Evolutionary conservation across 1,139 yeast species (phyloP).

Genomic region (Taphrina confusa): DNA sequence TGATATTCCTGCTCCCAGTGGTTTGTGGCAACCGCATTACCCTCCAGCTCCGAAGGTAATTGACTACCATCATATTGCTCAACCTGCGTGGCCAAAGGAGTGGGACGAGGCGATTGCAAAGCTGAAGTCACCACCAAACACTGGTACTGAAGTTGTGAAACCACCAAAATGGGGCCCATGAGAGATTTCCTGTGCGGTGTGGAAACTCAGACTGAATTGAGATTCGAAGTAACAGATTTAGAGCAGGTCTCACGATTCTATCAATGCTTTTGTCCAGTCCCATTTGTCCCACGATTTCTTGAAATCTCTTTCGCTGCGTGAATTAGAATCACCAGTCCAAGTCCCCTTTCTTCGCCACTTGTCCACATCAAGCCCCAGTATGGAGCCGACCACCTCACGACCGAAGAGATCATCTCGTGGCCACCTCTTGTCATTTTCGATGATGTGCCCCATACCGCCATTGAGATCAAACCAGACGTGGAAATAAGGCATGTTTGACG

Average conservation of each 20-base stretch:
- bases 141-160: not conserved
- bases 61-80: not conserved
- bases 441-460: slow-evolving; percentile 57
- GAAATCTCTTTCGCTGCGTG: slow-evolving; percentile 42
- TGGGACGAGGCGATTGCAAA: not conserved
- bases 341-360: slow-evolving; percentile 44
- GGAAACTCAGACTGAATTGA: not conserved
- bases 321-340: slow-evolving; percentile 44
- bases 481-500: slow-evolving; percentile 55
- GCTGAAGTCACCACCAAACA: not conserved
- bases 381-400: slow-evolving; percentile 52
- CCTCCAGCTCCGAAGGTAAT: not conserved
- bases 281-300: slow-evolving; percentile 43
- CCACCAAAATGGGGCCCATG: not conserved
- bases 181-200: too few species aligned
- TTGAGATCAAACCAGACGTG: slow-evolving; percentile 55
- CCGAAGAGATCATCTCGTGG: slow-evolving; percentile 54
- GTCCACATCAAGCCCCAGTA: slow-evolving; percentile 48
- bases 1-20: not conserved
- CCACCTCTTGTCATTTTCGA: slow-evolving; percentile 51
- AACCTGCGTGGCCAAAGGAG: not conserved
- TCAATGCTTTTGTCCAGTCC: slow-evolving; percentile 45
- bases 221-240: too few species aligned
- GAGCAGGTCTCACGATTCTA: not conserved
- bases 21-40: not conserved